Base-by-base conservation (phyloP, 148 eudicot genomes). In the Hydrangea macrophylla region DNA sequence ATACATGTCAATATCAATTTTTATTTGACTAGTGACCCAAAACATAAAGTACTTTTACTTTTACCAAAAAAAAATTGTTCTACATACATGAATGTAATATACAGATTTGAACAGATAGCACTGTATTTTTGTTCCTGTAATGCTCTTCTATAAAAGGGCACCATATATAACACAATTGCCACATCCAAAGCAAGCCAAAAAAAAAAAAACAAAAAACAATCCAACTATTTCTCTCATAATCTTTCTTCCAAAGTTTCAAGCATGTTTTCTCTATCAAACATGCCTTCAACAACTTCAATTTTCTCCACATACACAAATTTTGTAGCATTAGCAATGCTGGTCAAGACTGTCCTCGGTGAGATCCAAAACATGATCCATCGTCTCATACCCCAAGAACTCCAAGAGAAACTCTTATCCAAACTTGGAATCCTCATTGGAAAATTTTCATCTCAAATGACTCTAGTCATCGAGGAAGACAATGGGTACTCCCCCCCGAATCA, bases 331-430 rank as follows among this genome's bases (percentile, higher is more conserved):
- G 69, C 72, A 35, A 58, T 77, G 48, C 51, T 77, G 22, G 65
- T 58, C 11, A 39, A 35, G 25, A 32, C 68, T 1, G 20, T 63
- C 30, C 0, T 64, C 55, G 56, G 26, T 6, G 74, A 62, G 37
- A 68, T 55, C 32, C 68, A 27, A 15, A 62, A 39, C 36, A 12
- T 74, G 67, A 28, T 58, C 28, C 45, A 48, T 27, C 71, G 50
- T 31, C 58, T 69, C 30, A 30, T 50, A 11, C 80, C 80, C 62
- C 48, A 65, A 71, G 33, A 65, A 15, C 63, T 37, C 53, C 73
- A 26, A 55, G 72, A 72, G 28, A 71, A 39, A 24, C 55, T 77
- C 39, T 11, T 71, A 1, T 57, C 64, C n/a, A 76, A 67, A 77
- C 32, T 77, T 6, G 76, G 59, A 55, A 20, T 37, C 28, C 5